Conservation (phyloP, 768 basidiomycete genomes). For the Russula foetens region DNA sequence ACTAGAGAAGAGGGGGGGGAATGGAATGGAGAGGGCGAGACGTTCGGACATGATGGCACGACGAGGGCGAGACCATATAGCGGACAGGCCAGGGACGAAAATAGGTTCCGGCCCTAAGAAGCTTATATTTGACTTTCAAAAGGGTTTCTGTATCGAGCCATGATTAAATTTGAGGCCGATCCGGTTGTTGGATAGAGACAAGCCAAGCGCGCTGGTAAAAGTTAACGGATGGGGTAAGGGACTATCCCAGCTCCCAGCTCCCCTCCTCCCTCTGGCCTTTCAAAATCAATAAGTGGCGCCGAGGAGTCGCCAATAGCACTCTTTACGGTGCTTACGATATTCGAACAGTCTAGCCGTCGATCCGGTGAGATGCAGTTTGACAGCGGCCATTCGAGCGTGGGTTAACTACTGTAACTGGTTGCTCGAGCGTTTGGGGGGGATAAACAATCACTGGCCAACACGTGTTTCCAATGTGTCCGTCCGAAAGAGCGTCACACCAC, state of each 20-base stretch:
- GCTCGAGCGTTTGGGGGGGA: too few species aligned
- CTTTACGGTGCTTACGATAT: constrained; percentile 11
- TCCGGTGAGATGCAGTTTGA: constrained; percentile 11
- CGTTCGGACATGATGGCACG: constrained; percentile 16
- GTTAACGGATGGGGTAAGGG: constrained; percentile 11
- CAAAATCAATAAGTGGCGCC: constrained; percentile 15
- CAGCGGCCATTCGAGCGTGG: neutral
- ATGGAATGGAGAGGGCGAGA: constrained; percentile 13
- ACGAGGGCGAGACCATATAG: constrained; percentile 11
- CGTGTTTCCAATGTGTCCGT: constrained; percentile 6
- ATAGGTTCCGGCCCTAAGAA: constrained; percentile 21
- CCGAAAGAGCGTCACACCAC: neutral
- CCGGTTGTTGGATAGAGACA: constrained; percentile 14
- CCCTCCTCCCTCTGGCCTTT: neutral
- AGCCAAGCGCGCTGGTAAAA: neutral
- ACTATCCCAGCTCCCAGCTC: neutral
- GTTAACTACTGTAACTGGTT: neutral
- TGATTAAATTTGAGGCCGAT: constrained; percentile 20
- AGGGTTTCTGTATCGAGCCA: constrained; percentile 18
- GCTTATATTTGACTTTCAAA: constrained; percentile 23
- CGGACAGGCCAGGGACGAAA: constrained; percentile 21
- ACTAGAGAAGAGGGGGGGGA: constrained; percentile 6
- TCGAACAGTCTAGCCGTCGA: constrained; percentile 13
- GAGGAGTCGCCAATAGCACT: constrained; percentile 9
- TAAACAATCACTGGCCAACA: neutral